phyloP scores from a whole-genome alignment of 2,329 filamentous ascomycete genomes.

The Penicillium fuscoglaucum region DNA sequence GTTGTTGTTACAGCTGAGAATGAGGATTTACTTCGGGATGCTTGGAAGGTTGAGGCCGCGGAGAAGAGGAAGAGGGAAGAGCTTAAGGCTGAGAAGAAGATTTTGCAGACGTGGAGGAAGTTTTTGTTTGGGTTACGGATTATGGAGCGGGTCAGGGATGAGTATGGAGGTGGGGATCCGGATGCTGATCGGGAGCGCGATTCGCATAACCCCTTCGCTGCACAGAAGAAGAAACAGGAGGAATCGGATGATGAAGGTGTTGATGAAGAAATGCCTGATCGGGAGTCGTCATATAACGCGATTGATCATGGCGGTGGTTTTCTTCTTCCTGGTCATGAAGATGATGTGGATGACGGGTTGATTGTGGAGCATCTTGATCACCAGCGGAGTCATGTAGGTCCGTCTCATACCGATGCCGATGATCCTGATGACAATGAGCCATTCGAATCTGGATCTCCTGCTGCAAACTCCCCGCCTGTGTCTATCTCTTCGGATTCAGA shows the following conservation, averaged over 20 bases:
- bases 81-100: constrained; percentile 73
- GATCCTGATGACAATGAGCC: constrained; percentile 10
- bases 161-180: constrained; percentile 64
- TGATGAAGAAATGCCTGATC: constrained; percentile 14
- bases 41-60: constrained; percentile 74
- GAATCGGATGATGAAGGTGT: constrained; percentile 9
- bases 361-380: constrained; percentile 32
- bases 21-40: constrained; percentile 70
- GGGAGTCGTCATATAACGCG: constrained; percentile 14
- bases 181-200: constrained; percentile 34
- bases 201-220: constrained; percentile 39
- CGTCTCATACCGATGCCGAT: not conserved
- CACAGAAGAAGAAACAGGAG: constrained; percentile 13
- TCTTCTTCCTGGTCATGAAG: constrained; percentile 23
- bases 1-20: constrained; percentile 86
- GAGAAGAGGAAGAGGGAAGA: constrained; percentile 78
- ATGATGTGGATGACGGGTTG: constrained; percentile 28
- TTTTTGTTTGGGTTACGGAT: constrained; percentile 85
- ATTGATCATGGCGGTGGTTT: constrained; percentile 32
- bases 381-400: not conserved
- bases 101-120: constrained; percentile 78
- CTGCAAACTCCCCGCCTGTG: constrained; percentile 3
- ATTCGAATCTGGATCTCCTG: not conserved
- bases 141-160: constrained; percentile 69
- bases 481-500: constrained; percentile 16